A percentile compares a stretch with the other conserved stretches of the same genome.
Evolutionary conservation across 1,139 yeast species (phyloP).

Genomic region (Meyerozyma carpophila): DNA sequence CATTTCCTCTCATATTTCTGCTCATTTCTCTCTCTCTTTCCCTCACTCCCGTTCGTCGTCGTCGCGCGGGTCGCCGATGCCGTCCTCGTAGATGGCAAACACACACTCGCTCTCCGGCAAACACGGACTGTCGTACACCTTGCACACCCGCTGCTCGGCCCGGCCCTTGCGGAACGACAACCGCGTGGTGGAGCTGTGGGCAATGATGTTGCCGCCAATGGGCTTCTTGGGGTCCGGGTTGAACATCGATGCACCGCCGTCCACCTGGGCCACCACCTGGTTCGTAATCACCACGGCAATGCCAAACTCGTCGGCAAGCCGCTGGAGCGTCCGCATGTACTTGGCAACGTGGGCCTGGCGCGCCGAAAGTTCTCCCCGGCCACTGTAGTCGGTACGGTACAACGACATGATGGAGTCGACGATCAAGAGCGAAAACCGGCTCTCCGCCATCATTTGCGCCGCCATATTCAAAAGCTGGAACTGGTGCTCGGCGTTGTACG

Average conservation of each 20-base stretch:
- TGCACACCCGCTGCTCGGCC: slow-evolving; percentile 89
- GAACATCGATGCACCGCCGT: slow-evolving; percentile 76
- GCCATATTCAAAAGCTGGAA: slow-evolving; percentile 82
- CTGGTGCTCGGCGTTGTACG: slow-evolving; percentile 96
- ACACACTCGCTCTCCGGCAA: slow-evolving; percentile 93
- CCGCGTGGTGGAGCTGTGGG: slow-evolving; percentile 94
- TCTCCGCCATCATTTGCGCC: slow-evolving; percentile 94
- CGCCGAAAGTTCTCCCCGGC: slow-evolving; percentile 94
- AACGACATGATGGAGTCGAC: slow-evolving; percentile 97
- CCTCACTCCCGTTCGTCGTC: slow-evolving; percentile 33
- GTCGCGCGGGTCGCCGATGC: slow-evolving; percentile 92
- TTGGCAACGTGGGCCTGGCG: slow-evolving; percentile 93
- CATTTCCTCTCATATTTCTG: too few species aligned
- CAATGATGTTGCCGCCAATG: slow-evolving; percentile 96
- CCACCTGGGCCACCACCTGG: slow-evolving; percentile 98
- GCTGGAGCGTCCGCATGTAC: slow-evolving; percentile 84
- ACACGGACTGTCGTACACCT: slow-evolving; percentile 92
- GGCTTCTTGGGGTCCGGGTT: slow-evolving; percentile 99
- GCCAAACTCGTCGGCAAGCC: slow-evolving; percentile 96
- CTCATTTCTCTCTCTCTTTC: too few species aligned
- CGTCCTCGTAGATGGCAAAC: slow-evolving; percentile 94
- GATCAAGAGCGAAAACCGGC: slow-evolving; percentile 73
- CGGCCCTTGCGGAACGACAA: slow-evolving; percentile 85
- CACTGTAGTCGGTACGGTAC: slow-evolving; percentile 91
- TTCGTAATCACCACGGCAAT: slow-evolving; percentile 97